A percentile compares a stretch with the other conserved stretches of the same genome.
phyloP scores from a whole-genome alignment of 1,284 basidiomycete species.

The Flammula alnicola region DNA sequence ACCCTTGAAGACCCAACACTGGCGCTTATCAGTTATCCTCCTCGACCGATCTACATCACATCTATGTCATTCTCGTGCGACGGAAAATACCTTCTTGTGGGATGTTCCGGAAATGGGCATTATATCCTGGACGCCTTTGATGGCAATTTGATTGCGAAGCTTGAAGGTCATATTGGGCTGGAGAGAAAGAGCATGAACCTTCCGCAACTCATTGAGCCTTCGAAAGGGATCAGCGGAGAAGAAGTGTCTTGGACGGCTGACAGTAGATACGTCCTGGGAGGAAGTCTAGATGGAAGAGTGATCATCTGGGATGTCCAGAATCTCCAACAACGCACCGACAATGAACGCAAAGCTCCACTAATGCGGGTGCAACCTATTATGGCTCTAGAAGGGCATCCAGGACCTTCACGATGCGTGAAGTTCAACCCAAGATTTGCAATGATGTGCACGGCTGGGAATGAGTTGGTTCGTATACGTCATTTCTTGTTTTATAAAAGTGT shows the following conservation, averaged over 20 bases:
- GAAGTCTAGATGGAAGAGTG: slow-evolving; percentile 83
- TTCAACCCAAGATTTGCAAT: slow-evolving; percentile 91
- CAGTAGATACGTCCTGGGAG: slow-evolving; percentile 84
- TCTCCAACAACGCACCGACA: slow-evolving; percentile 50
- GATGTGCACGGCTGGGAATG: slow-evolving; percentile 85
- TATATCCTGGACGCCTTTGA: slow-evolving; percentile 92
- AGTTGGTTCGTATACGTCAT: slow-evolving; percentile 63
- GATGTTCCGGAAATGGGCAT: slow-evolving; percentile 91
- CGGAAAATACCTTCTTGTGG: slow-evolving; percentile 89
- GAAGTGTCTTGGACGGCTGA: slow-evolving; percentile 94
- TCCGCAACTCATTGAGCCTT: slow-evolving; percentile 67
- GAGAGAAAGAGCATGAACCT: slow-evolving; percentile 66
- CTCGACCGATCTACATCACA: slow-evolving; percentile 90
- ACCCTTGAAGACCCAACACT: slow-evolving; percentile 83
- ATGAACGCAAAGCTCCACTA: slow-evolving; percentile 58
- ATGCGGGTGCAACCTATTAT: slow-evolving; percentile 59
- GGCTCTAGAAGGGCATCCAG: slow-evolving; percentile 75
- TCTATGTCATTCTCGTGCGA: slow-evolving; percentile 90
- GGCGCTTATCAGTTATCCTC: slow-evolving; percentile 75
- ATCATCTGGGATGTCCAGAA: slow-evolving; percentile 81
- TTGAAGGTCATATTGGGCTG: slow-evolving; percentile 82
- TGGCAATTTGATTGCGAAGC: slow-evolving; percentile 78
- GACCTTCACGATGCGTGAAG: slow-evolving; percentile 81
- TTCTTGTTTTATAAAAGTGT: slow-evolving; percentile 11
- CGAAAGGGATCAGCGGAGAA: slow-evolving; percentile 83